Evolutionary conservation across 495 filamentous ascomycete species (phyloP).

Genomic region (Xylaria palmicola): DNA sequence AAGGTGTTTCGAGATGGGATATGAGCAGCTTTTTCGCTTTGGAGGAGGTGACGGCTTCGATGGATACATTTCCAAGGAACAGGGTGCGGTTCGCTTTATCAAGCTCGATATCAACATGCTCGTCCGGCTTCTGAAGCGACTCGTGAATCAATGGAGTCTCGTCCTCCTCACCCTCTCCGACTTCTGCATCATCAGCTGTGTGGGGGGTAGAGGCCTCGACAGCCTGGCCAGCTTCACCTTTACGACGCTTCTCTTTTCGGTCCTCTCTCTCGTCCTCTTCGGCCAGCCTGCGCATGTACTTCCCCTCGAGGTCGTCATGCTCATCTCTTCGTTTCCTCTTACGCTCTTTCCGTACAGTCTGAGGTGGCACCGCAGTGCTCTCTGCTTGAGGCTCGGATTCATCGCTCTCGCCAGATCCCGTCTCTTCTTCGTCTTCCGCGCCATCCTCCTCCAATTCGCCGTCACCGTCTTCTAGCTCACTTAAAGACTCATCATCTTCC

Average conservation of each 20-base stretch:
- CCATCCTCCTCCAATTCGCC: conserved; percentile 36
- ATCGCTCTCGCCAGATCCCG: conserved; percentile 23
- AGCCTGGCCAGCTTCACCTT: conserved; percentile 35
- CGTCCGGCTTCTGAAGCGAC: conserved; percentile 42
- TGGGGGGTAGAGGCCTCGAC: conserved; percentile 26
- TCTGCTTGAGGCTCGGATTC: conserved; percentile 38
- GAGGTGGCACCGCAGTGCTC: conserved; percentile 8
- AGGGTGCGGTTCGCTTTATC: conserved; percentile 89
- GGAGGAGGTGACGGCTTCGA: conserved; percentile 75
- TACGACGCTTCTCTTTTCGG: conserved; percentile 46
- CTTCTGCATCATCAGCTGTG: conserved; percentile 29
- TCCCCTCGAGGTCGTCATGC: conserved; percentile 75
- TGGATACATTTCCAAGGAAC: conserved; percentile 90
- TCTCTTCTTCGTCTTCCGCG: conserved; percentile 37
- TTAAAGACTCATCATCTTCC: conserved; percentile 40
- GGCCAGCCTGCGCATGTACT: conserved; percentile 73
- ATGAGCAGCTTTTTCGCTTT: conserved; percentile 72
- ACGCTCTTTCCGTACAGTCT: conserved; percentile 44
- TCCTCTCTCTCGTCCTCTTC: conserved; percentile 48
- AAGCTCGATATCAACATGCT: conserved; percentile 54
- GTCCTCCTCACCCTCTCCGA: conserved; percentile 19
- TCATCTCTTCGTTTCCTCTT: conserved; percentile 76
- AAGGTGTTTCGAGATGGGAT: conserved; percentile 56
- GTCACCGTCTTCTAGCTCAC: conserved; percentile 43
- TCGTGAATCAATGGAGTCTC: conserved; percentile 47